Evolutionary conservation across 768 basidiomycete species (phyloP).

Genomic region (Boletus tylopilopsis): DNA sequence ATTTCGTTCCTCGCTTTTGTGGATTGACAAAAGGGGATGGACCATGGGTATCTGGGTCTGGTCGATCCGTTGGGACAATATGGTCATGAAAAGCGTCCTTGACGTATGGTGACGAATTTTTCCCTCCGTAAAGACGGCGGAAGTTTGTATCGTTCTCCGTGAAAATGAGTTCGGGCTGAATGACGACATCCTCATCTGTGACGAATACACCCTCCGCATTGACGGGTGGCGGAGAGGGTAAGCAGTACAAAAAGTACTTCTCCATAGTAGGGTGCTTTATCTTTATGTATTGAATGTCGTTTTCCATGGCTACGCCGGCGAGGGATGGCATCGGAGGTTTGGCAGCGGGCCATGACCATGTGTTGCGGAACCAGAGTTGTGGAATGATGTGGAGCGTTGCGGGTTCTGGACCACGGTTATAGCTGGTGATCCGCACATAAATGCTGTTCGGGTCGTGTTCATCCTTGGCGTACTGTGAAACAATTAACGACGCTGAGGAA

Average conservation of each 20-base stretch:
- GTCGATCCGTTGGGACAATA: constrained; percentile 84
- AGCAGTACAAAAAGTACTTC: constrained; percentile 79
- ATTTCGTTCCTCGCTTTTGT: constrained; percentile 83
- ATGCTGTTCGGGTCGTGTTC: constrained; percentile 85
- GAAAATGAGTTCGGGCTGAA: constrained; percentile 82
- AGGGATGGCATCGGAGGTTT: constrained; percentile 65
- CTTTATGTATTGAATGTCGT: constrained; percentile 57
- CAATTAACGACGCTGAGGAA: constrained; percentile 3
- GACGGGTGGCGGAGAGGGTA: constrained; percentile 90
- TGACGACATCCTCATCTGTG: constrained; percentile 56
- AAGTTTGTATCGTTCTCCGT: constrained; percentile 99
- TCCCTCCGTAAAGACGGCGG: constrained; percentile 81
- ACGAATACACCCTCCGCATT: constrained; percentile 62
- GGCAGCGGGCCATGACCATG: constrained; percentile 89
- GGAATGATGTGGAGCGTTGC: constrained; percentile 94
- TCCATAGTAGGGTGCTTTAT: constrained; percentile 73
- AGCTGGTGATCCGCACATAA: constrained; percentile 91
- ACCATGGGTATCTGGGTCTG: constrained; percentile 26
- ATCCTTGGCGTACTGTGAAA: constrained; percentile 88
- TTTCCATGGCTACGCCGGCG: constrained; percentile 45
- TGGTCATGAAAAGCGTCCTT: constrained; percentile 99
- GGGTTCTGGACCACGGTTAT: constrained; percentile 94
- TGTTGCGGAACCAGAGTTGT: constrained; percentile 96
- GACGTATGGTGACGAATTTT: constrained; percentile 77
- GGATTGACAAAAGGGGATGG: constrained; percentile 70